Evolutionary conservation across 2,329 filamentous ascomycete species (phyloP), one percentile per base, ranked within the genome.

Genomic region (Penicillium occitanis): DNA sequence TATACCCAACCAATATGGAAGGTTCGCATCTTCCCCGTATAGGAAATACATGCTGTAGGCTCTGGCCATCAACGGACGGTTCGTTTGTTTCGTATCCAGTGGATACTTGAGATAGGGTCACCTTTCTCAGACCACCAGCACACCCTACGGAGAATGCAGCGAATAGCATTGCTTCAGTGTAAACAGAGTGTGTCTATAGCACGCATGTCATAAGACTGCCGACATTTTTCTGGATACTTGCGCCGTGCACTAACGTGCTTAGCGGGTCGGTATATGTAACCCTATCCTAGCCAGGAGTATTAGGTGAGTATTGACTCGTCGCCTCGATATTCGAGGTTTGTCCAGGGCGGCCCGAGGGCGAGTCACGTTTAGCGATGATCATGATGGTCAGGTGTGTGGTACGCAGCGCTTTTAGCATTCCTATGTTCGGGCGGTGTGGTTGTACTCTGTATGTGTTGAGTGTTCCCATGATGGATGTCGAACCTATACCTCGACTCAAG

Each of bases 261-360:
- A 4, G 53, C n/a, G 33, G 53, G 53, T 57, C 19, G 11, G 33
- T 22, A 57, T 25, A 57, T 57, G 53, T 57, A 57, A 57, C 53
- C 53, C 33, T 57, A 6, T 14, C 7, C 19, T 37, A 5, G 14
- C 33, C 33, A 57, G n/a, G 53, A 22, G 53, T 37, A 7, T 3
- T 37, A 7, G n/a, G 30, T 51, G 46, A 28, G 22, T 11, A 22
- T 50, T 50, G 48, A 30, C 48, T 51, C 48, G 46, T 50, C n/a
- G n/a, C n/a, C n/a, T n/a, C 6, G 13, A 33, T 4, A 7, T n/a
- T 25, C 10, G 53, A 13, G 5, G 7, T 14, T 37, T 57, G 33
- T 57, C 33, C n/a, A 37, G 5, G 10, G 51, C 51, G 30, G 51
- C 30, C 30, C 51, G 51, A 53, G 50, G 53, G n/a, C 51, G 17